A percentile compares a stretch with the other conserved stretches of the same genome.
phyloP scores from a whole-genome alignment of 148 eudicot genomes.

The Gaultheria prostrata region DNA sequence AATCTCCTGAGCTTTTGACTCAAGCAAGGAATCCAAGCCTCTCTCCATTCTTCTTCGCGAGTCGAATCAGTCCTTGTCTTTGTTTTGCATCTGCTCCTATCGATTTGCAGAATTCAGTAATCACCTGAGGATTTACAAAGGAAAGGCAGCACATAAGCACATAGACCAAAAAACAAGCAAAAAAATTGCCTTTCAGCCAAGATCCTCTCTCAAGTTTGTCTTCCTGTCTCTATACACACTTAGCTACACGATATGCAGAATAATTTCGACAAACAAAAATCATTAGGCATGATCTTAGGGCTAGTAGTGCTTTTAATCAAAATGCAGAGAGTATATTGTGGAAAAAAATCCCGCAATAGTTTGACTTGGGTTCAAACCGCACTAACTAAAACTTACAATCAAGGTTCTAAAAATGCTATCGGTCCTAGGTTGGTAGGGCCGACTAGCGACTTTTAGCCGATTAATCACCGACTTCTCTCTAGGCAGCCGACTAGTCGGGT shows the following conservation, averaged over 20 bases:
- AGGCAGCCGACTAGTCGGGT: no score
- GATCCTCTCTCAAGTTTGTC: background rate
- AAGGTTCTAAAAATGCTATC: no score
- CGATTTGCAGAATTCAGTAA: conserved; percentile 92
- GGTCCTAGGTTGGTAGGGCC: no score
- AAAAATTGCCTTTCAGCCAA: background rate
- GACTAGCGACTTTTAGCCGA: no score
- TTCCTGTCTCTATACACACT: background rate
- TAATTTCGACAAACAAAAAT: no score
- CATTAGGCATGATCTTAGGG: no score
- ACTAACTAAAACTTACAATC: no score
- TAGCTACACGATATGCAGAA: background rate
- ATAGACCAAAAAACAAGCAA: background rate
- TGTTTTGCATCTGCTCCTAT: conserved; percentile 94
- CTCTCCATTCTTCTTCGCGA: conserved; percentile 95
- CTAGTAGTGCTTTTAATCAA: no score
- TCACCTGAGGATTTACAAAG: conserved; percentile 47
- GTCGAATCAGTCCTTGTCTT: conserved; percentile 82
- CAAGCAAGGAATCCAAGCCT: conserved; percentile 53
- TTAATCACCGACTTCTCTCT: no score
- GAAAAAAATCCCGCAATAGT: no score
- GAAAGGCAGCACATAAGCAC: background rate
- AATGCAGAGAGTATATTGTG: no score
- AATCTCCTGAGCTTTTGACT: background rate
- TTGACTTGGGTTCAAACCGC: no score